These are phyloP conservation scores for Plantago elongata DNA, from an alignment of 257 asterid genomes.

Conservation along the genomic window DNA sequence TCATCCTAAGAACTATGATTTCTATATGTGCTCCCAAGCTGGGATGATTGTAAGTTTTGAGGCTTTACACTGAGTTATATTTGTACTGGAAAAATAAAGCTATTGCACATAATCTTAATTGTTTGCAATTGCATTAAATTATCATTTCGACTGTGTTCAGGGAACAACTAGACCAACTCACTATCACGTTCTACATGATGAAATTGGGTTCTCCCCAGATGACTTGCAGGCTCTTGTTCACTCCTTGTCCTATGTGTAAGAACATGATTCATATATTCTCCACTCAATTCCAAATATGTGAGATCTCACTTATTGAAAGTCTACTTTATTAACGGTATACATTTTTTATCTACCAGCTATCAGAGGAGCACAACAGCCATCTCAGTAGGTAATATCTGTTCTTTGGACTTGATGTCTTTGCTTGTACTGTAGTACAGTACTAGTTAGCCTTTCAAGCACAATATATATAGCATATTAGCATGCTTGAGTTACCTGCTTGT, in stretches of 20 bases:
- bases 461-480: neutral
- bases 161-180: constrained; percentile 78
- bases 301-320: neutral
- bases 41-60: constrained; percentile 60
- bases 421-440: neutral
- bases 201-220: constrained; percentile 63
- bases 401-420: neutral
- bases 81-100: neutral
- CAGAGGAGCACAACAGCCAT: constrained; percentile 83
- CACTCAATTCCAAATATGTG: neutral
- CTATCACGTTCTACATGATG: constrained; percentile 68
- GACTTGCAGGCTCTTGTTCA: constrained; percentile 71
- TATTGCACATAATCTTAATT: neutral
- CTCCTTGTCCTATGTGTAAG: constrained; percentile 72
- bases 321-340: neutral
- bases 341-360: constrained; percentile 42
- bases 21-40: constrained; percentile 79
- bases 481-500: neutral
- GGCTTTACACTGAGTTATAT: neutral
- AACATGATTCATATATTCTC: neutral
- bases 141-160: constrained; percentile 25
- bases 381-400: constrained; percentile 53
- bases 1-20: constrained; percentile 55
- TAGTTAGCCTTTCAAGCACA: neutral
- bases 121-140: neutral